Percentiles rank a stretch among this genome's conserved stretches.
Evolutionary conservation across 441 rosid species (phyloP).

Genomic region (Adansonia rubrostipa): DNA sequence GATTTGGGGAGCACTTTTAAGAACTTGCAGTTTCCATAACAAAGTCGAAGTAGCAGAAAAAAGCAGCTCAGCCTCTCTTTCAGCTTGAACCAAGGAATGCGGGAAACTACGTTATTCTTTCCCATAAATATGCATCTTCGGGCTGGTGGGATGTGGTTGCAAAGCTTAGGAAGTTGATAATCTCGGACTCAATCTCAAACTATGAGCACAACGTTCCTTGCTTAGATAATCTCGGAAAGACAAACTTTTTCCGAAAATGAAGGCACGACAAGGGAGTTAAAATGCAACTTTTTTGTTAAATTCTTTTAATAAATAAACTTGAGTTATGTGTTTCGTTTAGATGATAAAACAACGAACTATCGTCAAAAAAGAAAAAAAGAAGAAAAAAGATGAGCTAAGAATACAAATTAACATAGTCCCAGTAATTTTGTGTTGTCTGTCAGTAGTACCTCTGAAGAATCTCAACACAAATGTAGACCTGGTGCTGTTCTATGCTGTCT

Average conservation of each 20-base stretch:
- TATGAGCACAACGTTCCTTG: not conserved
- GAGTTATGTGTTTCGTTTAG: not conserved
- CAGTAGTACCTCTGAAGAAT: not conserved
- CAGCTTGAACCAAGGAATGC: slow-evolving; percentile 30
- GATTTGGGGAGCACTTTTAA: slow-evolving; percentile 62
- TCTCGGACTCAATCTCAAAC: not conserved
- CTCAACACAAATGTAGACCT: not conserved
- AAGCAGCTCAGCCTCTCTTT: slow-evolving; percentile 31
- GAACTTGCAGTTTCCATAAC: slow-evolving; percentile 71
- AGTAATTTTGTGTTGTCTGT: not conserved
- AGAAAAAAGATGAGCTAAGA: slow-evolving; percentile 12
- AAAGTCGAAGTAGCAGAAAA: slow-evolving; percentile 62
- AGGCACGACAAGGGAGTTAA: not conserved
- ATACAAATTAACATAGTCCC: slow-evolving; percentile 4
- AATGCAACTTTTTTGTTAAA: not conserved
- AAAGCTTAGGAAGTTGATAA: slow-evolving; percentile 56
- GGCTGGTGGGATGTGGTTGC: slow-evolving; percentile 67
- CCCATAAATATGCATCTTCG: slow-evolving; percentile 41
- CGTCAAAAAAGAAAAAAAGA: not conserved
- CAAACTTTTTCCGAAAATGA: not conserved
- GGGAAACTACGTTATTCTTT: slow-evolving; percentile 47
- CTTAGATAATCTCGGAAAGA: not conserved
- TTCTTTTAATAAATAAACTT: not conserved
- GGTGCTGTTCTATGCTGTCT: slow-evolving; percentile 34
- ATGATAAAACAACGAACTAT: not conserved